These are phyloP conservation scores for Alopecurus myosuroides DNA, from an alignment of 176 grass and related monocot species.

Conservation along the genomic window DNA sequence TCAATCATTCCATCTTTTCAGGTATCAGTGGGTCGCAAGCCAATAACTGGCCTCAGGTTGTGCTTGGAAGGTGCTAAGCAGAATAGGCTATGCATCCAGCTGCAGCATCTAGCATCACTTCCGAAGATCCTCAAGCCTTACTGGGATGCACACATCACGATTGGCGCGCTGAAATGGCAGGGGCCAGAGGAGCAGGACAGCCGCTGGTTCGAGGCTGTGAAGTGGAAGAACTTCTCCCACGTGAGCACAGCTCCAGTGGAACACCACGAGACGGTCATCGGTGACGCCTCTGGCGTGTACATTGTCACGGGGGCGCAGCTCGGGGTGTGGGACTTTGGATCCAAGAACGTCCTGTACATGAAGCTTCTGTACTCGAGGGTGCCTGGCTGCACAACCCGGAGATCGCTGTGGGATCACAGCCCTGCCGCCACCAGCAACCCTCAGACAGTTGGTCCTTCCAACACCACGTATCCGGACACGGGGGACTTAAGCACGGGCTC, in stretches of 20 bases:
- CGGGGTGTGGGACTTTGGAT: constrained; percentile 67
- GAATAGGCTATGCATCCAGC: constrained; percentile 51
- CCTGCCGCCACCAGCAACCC: constrained; percentile 11
- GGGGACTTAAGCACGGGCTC: constrained; percentile 25
- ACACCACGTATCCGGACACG: not conserved
- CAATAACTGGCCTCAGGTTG: constrained; percentile 55
- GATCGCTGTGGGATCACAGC: constrained; percentile 62
- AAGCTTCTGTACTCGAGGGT: constrained; percentile 66
- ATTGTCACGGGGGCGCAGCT: constrained; percentile 65
- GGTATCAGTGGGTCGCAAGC: constrained; percentile 61
- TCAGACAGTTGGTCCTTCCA: not conserved
- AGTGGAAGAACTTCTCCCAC: constrained; percentile 69
- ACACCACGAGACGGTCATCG: constrained; percentile 27
- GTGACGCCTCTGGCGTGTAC: constrained; percentile 33
- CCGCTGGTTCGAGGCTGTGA: constrained; percentile 68
- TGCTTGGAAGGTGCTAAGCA: constrained; percentile 59
- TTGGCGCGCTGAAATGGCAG: constrained; percentile 65
- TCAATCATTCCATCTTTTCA: constrained; percentile 23
- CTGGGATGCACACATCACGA: constrained; percentile 52
- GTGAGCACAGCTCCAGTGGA: constrained; percentile 60
- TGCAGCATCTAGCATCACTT: constrained; percentile 52
- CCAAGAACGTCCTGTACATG: constrained; percentile 60
- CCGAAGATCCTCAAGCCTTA: constrained; percentile 65
- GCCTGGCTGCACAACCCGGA: constrained; percentile 55
- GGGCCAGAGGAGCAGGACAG: constrained; percentile 68